phyloP scores from a whole-genome alignment of 1,284 basidiomycete species.

The Fomitopsis schrenkii region DNA sequence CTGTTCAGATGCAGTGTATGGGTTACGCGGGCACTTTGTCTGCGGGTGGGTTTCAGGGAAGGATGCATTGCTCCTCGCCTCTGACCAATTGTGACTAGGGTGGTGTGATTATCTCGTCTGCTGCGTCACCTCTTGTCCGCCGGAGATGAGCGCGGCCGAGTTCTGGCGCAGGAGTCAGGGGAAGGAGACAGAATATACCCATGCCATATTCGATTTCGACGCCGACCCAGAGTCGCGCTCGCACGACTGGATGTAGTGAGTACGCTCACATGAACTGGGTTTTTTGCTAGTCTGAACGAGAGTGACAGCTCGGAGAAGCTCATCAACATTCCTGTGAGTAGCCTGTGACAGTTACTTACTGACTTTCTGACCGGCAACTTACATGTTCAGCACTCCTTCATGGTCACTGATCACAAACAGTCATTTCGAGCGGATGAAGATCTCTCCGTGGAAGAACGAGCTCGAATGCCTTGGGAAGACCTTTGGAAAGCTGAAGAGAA shows the following conservation, averaged over 20 bases:
- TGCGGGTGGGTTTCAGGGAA: constrained; percentile 29
- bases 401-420: constrained; percentile 61
- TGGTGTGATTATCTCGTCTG: constrained; percentile 65
- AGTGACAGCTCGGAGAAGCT: constrained; percentile 37
- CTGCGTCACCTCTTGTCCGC: constrained; percentile 50
- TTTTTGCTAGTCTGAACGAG: background rate
- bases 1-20: constrained; percentile 58
- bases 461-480: constrained; percentile 19
- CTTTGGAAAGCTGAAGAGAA: constrained; percentile 47
- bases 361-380: background rate
- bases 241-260: constrained; percentile 53
- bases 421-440: constrained; percentile 36
- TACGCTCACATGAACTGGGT: constrained; percentile 12
- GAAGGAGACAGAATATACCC: background rate
- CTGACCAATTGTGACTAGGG: constrained; percentile 22
- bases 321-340: constrained; percentile 47
- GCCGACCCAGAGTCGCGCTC: constrained; percentile 47
- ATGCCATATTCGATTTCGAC: constrained; percentile 20
- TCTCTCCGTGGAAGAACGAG: constrained; percentile 15
- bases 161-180: constrained; percentile 29
- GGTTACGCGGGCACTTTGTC: constrained; percentile 56
- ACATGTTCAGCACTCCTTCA: constrained; percentile 45
- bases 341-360: background rate
- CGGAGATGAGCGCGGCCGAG: constrained; percentile 38
- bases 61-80: no score